Evolutionary conservation across 306 rosid species (phyloP), one percentile per base, ranked within the genome.

Genomic region (Vigna hirtella): DNA sequence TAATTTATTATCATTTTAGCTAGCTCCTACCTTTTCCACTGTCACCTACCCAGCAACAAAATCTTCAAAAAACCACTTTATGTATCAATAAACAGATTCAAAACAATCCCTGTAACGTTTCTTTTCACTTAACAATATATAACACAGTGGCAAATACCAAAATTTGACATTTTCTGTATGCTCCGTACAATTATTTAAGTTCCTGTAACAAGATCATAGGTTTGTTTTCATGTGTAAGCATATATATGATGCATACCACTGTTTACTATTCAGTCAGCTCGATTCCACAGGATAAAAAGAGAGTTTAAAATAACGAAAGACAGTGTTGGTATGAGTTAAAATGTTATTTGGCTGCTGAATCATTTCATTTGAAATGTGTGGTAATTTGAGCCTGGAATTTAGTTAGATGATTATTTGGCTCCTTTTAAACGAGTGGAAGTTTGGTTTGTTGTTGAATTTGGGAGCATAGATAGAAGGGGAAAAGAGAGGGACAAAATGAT

Each of bases 1-100:
- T 9, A 42, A 87, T 87, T 84, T 87, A 78, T 81, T 83, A 81
- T 78, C 78, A 70, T 36, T 66, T 76, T 45, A 63, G 18, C 69
- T 64, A 17, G 62, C 43, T 70, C 36, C 72, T 20, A 66, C 2
- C 36, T 64, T 62, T 74, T 69, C 9, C 24, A 22, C 56, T 69
- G 34, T 17, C 38, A 43, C 36, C 24, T 20, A 58, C 6, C 26
- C 11, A 48, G 12, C 8, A 45, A 36, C 9, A 51, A 66, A n/a
- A 34, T 38, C 28, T 72, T 72, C 43, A 15, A 77, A 26, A 20
- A 51, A 15, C 13, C 36, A 58, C 1, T 5, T 24, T 43, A 43
- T 43, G 2, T 28, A 28, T 28, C 32, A 6, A 61, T 61, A 16
- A 32, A 36, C 26, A 18, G 5, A 65, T 9, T n/a, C 12, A 17